These are phyloP conservation scores for Colletotrichum plurivorum DNA, from an alignment of 2,329 filamentous ascomycete species.

Conservation along the genomic window DNA sequence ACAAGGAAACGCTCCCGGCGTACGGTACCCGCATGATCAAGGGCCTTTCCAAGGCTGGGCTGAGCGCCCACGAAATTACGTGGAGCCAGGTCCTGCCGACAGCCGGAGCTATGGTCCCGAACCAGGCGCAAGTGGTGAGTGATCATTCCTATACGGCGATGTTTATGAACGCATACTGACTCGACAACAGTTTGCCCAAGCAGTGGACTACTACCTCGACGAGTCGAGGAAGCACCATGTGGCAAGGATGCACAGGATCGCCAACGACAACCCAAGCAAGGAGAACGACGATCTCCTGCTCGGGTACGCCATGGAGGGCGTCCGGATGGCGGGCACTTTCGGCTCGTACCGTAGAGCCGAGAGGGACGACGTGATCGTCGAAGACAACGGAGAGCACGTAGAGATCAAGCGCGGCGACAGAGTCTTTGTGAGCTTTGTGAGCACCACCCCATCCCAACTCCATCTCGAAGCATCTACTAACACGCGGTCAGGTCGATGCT, in stretches of 20 bases:
- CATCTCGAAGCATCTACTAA: neutral
- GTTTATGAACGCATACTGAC: constrained; percentile 40
- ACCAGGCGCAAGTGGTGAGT: constrained; percentile 76
- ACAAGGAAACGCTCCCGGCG: constrained; percentile 69
- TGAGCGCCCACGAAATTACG: constrained; percentile 76
- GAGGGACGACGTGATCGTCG: constrained; percentile 58
- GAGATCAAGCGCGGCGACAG: constrained; percentile 69
- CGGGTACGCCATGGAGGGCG: constrained; percentile 80
- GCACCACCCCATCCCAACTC: constrained; percentile 33
- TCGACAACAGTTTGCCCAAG: constrained; percentile 73
- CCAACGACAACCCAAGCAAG: constrained; percentile 66
- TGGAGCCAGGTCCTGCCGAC: constrained; percentile 80
- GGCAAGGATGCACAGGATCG: constrained; percentile 72
- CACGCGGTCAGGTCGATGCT: constrained; percentile 55
- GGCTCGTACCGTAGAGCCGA: constrained; percentile 72
- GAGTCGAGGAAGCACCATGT: constrained; percentile 68
- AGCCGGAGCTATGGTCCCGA: constrained; percentile 76
- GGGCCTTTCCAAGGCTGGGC: constrained; percentile 73
- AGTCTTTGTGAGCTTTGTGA: constrained; percentile 75
- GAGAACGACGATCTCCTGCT: constrained; percentile 75
- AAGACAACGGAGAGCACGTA: constrained; percentile 67
- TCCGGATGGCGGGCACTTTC: constrained; percentile 76
- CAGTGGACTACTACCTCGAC: constrained; percentile 80
- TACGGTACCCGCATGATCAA: constrained; percentile 78
- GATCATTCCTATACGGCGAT: neutral